Evolutionary conservation across 768 basidiomycete genomes (phyloP).

Genomic region (Lactifluus pinguis): DNA sequence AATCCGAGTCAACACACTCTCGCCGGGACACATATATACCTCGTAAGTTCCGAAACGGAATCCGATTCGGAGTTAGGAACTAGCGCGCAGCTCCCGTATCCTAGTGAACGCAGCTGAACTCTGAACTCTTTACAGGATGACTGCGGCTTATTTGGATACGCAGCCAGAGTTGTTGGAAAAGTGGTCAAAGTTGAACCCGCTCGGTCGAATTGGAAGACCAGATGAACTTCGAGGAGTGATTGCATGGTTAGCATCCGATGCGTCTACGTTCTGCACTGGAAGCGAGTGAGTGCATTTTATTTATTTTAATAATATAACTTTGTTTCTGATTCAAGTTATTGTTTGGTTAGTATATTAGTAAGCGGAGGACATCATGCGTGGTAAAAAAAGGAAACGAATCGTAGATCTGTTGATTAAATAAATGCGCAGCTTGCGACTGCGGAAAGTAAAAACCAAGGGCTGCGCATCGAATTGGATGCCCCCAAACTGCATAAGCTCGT

Average conservation of each 20-base stretch:
- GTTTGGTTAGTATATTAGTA: conserved; percentile 40
- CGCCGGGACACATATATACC: conserved; percentile 71
- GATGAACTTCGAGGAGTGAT: conserved; percentile 69
- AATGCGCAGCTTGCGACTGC: conserved; percentile 16
- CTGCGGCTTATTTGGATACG: conserved; percentile 57
- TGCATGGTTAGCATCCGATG: conserved; percentile 65
- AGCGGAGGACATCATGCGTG: conserved; percentile 57
- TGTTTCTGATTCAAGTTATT: neutral
- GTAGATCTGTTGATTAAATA: conserved; percentile 11
- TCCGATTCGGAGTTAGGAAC: conserved; percentile 1
- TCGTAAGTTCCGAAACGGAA: conserved; percentile 2
- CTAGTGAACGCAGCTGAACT: neutral
- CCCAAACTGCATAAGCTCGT: no score
- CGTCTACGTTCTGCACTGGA: conserved; percentile 70
- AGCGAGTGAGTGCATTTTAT: conserved; percentile 60
- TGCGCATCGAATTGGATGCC: neutral
- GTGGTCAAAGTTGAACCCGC: conserved; percentile 62
- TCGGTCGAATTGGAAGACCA: conserved; percentile 60
- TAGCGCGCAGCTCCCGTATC: neutral
- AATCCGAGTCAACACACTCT: conserved; percentile 69
- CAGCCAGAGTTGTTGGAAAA: conserved; percentile 54
- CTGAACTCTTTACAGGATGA: conserved; percentile 49
- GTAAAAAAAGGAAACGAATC: conserved; percentile 27
- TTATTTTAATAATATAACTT: neutral
- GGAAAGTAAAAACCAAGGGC: conserved; percentile 4